Evolutionary conservation across 495 filamentous ascomycete genomes (phyloP).

Genomic region (Penicillium daleae): DNA sequence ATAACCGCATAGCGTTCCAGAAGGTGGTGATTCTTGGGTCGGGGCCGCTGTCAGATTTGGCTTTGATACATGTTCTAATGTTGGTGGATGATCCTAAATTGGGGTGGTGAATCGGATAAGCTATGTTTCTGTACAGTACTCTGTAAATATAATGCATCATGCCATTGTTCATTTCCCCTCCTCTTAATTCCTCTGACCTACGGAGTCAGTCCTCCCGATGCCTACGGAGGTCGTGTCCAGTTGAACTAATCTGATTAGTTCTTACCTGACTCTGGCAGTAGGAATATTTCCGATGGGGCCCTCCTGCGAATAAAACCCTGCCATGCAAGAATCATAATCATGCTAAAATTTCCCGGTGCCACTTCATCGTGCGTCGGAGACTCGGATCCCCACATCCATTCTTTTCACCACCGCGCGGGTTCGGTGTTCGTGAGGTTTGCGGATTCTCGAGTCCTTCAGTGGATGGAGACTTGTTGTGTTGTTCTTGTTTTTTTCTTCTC

Average conservation of each 20-base stretch:
- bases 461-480: not conserved
- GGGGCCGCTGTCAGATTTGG: constrained; percentile 29
- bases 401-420: not conserved
- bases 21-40: constrained; percentile 22
- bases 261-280: too few relatives aligned
- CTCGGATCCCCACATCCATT: not conserved
- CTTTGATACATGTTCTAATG: too few relatives aligned
- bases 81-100: too few relatives aligned
- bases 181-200: not conserved
- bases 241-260: not conserved
- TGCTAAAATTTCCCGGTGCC: constrained; percentile 6
- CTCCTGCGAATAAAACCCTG: not conserved
- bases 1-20: constrained; percentile 28
- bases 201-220: too few relatives aligned
- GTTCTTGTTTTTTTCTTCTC: too few relatives aligned
- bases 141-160: too few relatives aligned
- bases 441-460: not conserved
- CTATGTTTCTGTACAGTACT: not conserved
- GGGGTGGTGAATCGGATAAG: too few relatives aligned
- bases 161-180: not conserved
- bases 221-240: too few relatives aligned
- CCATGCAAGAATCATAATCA: not conserved
- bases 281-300: constrained; percentile 1
- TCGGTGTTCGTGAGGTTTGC: not conserved
- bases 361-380: constrained; percentile 6